phyloP scores from a whole-genome alignment of 495 filamentous ascomycete species.

The Tuber brumale region DNA sequence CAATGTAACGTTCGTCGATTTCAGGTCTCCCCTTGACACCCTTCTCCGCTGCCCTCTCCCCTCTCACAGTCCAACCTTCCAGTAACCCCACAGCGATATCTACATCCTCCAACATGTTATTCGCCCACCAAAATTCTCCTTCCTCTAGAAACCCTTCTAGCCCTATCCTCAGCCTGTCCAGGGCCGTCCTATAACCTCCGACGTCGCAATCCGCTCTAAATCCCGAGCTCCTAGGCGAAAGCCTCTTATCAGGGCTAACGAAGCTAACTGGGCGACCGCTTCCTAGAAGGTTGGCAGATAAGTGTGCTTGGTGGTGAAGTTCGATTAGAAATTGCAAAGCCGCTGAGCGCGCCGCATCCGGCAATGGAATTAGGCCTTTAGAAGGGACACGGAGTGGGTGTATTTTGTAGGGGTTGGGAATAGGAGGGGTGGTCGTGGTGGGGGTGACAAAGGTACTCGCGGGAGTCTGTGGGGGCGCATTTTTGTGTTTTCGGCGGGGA shows the following conservation, averaged over 20 bases:
- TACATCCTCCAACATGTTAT: neutral
- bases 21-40: neutral
- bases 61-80: neutral
- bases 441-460: neutral
- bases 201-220: neutral
- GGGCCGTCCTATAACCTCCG: neutral
- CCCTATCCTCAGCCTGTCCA: neutral
- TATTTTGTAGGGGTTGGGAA: neutral
- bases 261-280: neutral
- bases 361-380: neutral
- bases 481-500: neutral
- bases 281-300: neutral
- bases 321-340: neutral
- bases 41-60: neutral
- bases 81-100: neutral
- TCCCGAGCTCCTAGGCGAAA: neutral
- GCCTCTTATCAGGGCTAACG: neutral
- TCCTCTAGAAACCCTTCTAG: slow-evolving; percentile 1
- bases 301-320: neutral
- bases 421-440: neutral
- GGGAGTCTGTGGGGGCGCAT: neutral
- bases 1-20: neutral
- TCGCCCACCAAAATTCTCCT: neutral
- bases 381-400: neutral
- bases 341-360: neutral